Evolutionary conservation across 441 rosid genomes (phyloP).

Genomic region (Pelargonium cotyledonis): DNA sequence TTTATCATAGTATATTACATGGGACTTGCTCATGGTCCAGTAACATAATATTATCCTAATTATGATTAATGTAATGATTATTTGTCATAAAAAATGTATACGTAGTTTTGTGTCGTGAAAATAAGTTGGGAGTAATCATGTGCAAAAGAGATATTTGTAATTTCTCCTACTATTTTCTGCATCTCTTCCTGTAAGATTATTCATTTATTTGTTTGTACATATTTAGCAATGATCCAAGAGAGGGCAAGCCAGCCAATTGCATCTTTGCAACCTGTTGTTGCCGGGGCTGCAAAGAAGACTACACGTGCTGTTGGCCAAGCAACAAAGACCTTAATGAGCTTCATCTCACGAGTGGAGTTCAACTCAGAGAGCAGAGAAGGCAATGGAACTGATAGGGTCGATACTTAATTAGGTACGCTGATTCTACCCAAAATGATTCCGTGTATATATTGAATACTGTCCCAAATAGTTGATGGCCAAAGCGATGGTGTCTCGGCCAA

Average conservation of each 20-base stretch:
- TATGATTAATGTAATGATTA: no score
- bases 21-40: no score
- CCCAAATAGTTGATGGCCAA: no score
- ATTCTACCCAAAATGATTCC: no score
- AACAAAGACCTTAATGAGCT: slow-evolving; percentile 58
- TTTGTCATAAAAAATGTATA: no score
- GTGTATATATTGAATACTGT: no score
- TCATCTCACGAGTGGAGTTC: slow-evolving; percentile 42
- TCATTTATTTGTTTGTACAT: not conserved
- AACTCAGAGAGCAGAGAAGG: slow-evolving; percentile 35
- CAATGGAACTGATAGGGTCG: slow-evolving; percentile 35
- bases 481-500: no score
- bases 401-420: slow-evolving; percentile 10
- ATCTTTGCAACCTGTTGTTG: slow-evolving; percentile 71
- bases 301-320: slow-evolving; percentile 73
- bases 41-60: no score
- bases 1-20: no score
- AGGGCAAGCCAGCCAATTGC: slow-evolving; percentile 72
- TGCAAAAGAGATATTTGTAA: no score
- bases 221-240: slow-evolving; percentile 82
- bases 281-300: slow-evolving; percentile 76
- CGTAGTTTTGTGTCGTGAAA: no score
- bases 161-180: not conserved
- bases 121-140: no score
- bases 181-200: slow-evolving; percentile 9